Evolutionary conservation across 805 yeast genomes (phyloP), one percentile per base, ranked within the genome.

Genomic region (Kockiozyma suomiensis): DNA sequence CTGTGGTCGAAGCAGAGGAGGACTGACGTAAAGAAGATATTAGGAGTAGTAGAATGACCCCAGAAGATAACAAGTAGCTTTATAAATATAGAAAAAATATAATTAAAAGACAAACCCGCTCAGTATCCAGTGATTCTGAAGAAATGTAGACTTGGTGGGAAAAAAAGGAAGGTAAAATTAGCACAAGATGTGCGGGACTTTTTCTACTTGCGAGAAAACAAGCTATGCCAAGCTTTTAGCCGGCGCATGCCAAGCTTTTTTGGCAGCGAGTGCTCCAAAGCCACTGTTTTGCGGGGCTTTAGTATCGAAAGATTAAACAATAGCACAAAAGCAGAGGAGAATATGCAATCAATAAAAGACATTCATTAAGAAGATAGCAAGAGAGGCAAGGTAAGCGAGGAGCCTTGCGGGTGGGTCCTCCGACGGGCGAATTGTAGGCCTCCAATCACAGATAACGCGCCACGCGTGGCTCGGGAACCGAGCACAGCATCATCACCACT

Each of bases 221-320:
- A 52, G 56, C 56, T 23, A 30, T 42, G 56, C 56, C 56, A 52
- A 52, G 56, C 56, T 50, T 50, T 50, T 21, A 17, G 47, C 30
- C 54, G 26, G 37, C 25, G 47, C 47, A 25, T 50, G 58, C 58
- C 58, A 54, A 54, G 58, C 58, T 23, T 54, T 54, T 42, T 54
- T 43, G 42, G 56, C 56, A 40, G 17, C 13, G 13, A 12, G 43
- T 10, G 15, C 5, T 10, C 35, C n/a, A n/a, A n/a, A 26, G 50
- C 50, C 35, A 37, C 46, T 45, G 17, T n/a, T n/a, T n/a, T n/a
- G n/a, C n/a, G n/a, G n/a, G n/a, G n/a, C n/a, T n/a, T n/a, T n/a
- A n/a, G n/a, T n/a, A n/a, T n/a, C n/a, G n/a, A n/a, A n/a, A n/a
- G n/a, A n/a, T n/a, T n/a, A n/a, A n/a, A n/a, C n/a, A n/a, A n/a